These are phyloP conservation scores for Magnolia kwangsiensis DNA, from an alignment of 164 flowering plant species.

Conservation along the genomic window DNA sequence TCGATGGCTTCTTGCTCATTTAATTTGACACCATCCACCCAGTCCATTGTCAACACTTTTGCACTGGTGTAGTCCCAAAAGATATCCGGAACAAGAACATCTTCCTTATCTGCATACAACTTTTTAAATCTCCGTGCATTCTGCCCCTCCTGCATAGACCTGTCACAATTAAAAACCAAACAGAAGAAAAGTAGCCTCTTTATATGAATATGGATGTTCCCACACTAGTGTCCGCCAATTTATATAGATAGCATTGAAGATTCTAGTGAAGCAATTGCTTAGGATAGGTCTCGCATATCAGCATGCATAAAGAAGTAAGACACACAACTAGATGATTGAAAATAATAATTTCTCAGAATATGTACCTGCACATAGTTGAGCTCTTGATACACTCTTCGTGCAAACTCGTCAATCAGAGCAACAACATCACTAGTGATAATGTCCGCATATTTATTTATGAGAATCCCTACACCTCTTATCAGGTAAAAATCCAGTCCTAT, in stretches of 20 bases:
- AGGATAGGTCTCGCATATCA: not conserved
- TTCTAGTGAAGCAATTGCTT: not conserved
- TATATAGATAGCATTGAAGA: not conserved
- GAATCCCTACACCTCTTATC: conserved; percentile 66
- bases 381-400: conserved; percentile 91
- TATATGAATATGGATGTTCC: not conserved
- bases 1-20: conserved; percentile 89
- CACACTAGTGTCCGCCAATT: not conserved
- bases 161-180: conserved; percentile 20
- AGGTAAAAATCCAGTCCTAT: conserved; percentile 90
- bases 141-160: conserved; percentile 89
- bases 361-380: conserved; percentile 96
- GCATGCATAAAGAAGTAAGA: not conserved
- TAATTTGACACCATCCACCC: conserved; percentile 91
- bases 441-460: conserved; percentile 84
- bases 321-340: not conserved
- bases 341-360: conserved; percentile 6
- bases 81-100: conserved; percentile 88
- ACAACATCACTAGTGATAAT: conserved; percentile 75
- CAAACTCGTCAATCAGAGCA: conserved; percentile 95
- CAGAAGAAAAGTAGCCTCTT: not conserved
- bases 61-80: conserved; percentile 93
- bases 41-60: conserved; percentile 95
- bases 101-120: conserved; percentile 88
- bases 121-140: conserved; percentile 94